These are phyloP conservation scores for Microdochium bolleyi DNA, from an alignment of 2,329 filamentous ascomycete genomes.

Conservation along the genomic window DNA sequence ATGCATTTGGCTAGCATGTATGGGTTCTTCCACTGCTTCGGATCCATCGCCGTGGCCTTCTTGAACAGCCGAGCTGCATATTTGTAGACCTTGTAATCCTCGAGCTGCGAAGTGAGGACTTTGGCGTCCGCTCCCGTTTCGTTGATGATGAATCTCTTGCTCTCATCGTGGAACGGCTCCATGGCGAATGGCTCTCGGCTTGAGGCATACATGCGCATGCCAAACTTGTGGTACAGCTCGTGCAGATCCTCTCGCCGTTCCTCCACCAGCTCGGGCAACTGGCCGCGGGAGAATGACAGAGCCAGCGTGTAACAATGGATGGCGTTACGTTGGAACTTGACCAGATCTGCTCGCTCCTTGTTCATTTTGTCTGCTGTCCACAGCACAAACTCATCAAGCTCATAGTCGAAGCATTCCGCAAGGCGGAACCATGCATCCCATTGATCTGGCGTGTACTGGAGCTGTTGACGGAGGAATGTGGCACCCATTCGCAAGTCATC, in stretches of 20 bases:
- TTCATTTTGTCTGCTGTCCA: constrained; percentile 92
- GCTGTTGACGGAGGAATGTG: constrained; percentile 70
- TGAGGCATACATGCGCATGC: constrained; percentile 53
- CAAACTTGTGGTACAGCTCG: constrained; percentile 53
- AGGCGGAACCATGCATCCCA: constrained; percentile 92
- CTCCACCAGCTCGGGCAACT: constrained; percentile 34
- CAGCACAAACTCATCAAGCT: constrained; percentile 77
- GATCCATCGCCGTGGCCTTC: constrained; percentile 45
- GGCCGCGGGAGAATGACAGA: constrained; percentile 43
- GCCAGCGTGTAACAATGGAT: constrained; percentile 72
- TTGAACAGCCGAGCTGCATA: constrained; percentile 48
- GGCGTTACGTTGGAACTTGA: constrained; percentile 67
- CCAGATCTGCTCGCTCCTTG: constrained; percentile 66
- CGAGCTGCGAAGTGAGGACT: constrained; percentile 48
- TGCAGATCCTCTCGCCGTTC: constrained; percentile 39
- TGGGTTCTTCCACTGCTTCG: constrained; percentile 51
- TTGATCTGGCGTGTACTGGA: constrained; percentile 72
- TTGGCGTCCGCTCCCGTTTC: constrained; percentile 37
- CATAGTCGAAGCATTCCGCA: constrained; percentile 80
- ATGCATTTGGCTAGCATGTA: constrained; percentile 56
- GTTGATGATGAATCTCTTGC: constrained; percentile 50
- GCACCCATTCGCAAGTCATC: constrained; percentile 79
- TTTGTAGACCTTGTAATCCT: constrained; percentile 54
- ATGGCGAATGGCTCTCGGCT: constrained; percentile 55
- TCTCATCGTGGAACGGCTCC: constrained; percentile 50